A percentile compares a stretch with the other conserved stretches of the same genome.
phyloP scores from a whole-genome alignment of 805 yeast species.

The Candida berthetii region DNA sequence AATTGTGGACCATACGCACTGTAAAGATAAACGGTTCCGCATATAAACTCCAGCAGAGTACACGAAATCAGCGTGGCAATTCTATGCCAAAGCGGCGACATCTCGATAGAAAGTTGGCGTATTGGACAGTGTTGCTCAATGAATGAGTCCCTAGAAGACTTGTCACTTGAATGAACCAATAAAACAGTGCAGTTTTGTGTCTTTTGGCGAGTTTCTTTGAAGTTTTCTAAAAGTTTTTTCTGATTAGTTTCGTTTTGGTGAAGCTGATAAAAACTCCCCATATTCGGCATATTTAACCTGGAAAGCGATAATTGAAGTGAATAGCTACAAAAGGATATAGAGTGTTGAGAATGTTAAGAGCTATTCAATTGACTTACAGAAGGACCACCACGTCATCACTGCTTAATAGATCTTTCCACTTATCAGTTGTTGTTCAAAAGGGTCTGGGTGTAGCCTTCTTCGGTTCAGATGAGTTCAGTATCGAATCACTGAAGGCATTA shows the following conservation, averaged over 20 bases:
- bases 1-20: constrained; percentile 78
- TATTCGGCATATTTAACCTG: too few relatives aligned
- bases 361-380: neutral
- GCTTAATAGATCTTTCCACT: neutral
- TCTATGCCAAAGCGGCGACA: neutral
- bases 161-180: too few relatives aligned
- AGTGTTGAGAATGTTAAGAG: neutral
- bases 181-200: too few relatives aligned
- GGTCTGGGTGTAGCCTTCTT: constrained; percentile 50
- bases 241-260: too few relatives aligned
- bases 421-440: neutral
- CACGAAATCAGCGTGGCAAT: constrained; percentile 9
- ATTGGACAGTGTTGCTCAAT: too few relatives aligned
- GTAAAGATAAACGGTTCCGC: constrained; percentile 73
- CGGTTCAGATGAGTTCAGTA: constrained; percentile 73
- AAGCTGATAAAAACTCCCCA: too few relatives aligned
- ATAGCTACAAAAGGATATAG: neutral
- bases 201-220: too few relatives aligned
- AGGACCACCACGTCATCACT: too few relatives aligned
- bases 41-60: constrained; percentile 39
- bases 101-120: neutral
- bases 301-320: too few relatives aligned
- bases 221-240: too few relatives aligned
- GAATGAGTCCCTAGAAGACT: too few relatives aligned
- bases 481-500: constrained; percentile 39